Conservation (phyloP, 2,329 filamentous ascomycete species). For the Penicillium expansum region DNA sequence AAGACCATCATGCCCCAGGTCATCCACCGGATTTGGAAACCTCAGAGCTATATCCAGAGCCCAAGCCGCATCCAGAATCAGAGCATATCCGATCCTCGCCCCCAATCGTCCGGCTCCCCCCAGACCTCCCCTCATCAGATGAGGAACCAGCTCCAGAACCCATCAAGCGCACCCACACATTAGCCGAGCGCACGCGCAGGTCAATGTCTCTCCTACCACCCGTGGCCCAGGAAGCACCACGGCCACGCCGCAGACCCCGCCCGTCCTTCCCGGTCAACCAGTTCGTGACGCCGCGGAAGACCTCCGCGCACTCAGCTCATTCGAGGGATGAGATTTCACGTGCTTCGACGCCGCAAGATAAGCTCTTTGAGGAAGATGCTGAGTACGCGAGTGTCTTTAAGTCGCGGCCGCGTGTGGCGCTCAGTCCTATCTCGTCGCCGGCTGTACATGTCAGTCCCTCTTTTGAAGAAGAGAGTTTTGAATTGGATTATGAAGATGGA, state of each 20-base stretch:
- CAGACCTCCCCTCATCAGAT: slow-evolving; percentile 5
- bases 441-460: slow-evolving; percentile 36
- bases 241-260: slow-evolving; percentile 27
- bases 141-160: slow-evolving; percentile 16
- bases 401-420: slow-evolving; percentile 74
- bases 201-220: slow-evolving; percentile 68
- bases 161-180: slow-evolving; percentile 40
- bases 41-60: neutral
- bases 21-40: neutral
- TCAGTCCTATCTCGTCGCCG: slow-evolving; percentile 61
- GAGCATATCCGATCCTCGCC: slow-evolving; percentile 6
- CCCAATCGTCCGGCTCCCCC: slow-evolving; percentile 14
- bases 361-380: slow-evolving; percentile 66
- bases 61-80: neutral
- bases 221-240: slow-evolving; percentile 24
- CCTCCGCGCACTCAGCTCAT: slow-evolving; percentile 14
- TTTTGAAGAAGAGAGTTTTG: slow-evolving; percentile 22
- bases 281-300: slow-evolving; percentile 53
- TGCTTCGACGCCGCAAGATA: slow-evolving; percentile 59
- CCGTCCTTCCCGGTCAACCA: slow-evolving; percentile 54
- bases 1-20: neutral
- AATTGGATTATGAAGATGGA: slow-evolving; percentile 19
- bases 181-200: slow-evolving; percentile 75
- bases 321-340: slow-evolving; percentile 21
- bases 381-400: slow-evolving; percentile 83